Base-by-base conservation (phyloP, 495 filamentous ascomycete species). In the Aspergillus heteromorphus region DNA sequence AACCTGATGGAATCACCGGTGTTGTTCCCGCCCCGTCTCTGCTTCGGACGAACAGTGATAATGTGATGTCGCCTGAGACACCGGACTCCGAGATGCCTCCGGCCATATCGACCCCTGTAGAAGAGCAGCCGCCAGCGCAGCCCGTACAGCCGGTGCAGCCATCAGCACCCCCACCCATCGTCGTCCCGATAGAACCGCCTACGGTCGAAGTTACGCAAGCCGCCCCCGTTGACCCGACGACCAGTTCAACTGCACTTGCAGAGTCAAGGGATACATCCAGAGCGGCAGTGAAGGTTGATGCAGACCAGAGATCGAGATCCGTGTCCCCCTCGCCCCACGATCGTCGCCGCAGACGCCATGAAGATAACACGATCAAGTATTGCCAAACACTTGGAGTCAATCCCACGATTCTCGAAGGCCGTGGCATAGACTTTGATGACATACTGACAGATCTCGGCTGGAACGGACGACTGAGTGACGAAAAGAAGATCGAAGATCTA, bases 371-470 rank as follows among this genome's bases (percentile, higher is more conserved):
- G 47, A 76, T 79, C 48, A 90, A 87, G 69, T 91, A 95, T 61
- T 83, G 92, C 30, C 81, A 86, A 40, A 80, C 82, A 14, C 73
- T 96, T 40, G 89, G 87, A 17, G 81, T 95, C 40, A 87, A 93
- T 58, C 77, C 83, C 0, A 73, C 70, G 21, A 62, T 93, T 10
- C 71, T 96, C 40, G 86, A 85, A 62, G 85, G 78, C 48, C 79
- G 82, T 30, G 86, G 83, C 10, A 72, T 85, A 20, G 84, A 88
- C 42, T 83, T 97, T 62, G 86, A 93, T 55, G 80, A 82, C 48
- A 83, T 88, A 57, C 76, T 97, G 38, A 84, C 86, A 48, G 90
- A 97, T 62, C 89, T 97, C 64, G 89, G 92, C 17, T 97, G 91
- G 92, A 87, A 88, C 38, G 88, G 87, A 40, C 82, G 86, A 20